phyloP scores from a whole-genome alignment of 805 yeast genomes.

The Kazachstania bromeliacearum region DNA sequence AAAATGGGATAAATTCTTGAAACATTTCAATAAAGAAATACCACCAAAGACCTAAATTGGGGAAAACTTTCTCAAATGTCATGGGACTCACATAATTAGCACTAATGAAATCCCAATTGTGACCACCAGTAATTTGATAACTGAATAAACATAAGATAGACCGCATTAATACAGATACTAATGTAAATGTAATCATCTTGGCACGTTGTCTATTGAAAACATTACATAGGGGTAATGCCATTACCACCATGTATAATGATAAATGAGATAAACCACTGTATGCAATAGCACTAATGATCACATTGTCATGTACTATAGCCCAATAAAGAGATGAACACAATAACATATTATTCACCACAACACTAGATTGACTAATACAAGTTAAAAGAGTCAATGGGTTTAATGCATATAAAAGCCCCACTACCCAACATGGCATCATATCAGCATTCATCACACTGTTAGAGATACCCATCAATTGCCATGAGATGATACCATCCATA shows the following conservation, averaged over 20 bases:
- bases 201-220: conserved; percentile 1
- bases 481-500: conserved; percentile 51
- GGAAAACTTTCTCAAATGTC: conserved; percentile 61
- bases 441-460: conserved; percentile 26
- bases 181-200: conserved; percentile 2
- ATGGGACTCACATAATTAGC: conserved; percentile 51
- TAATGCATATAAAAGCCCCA: conserved; percentile 58
- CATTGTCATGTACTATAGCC: conserved; percentile 33
- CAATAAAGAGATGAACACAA: conserved; percentile 40
- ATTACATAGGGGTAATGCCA: conserved; percentile 40
- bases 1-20: conserved; percentile 77
- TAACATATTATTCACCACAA: conserved; percentile 49
- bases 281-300: conserved; percentile 15
- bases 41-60: conserved; percentile 98
- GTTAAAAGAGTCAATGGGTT: conserved; percentile 75
- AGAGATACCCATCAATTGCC: conserved; percentile 36
- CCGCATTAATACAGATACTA: background rate
- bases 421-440: conserved; percentile 35
- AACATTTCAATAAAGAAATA: conserved; percentile 94
- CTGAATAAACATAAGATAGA: conserved; percentile 30
- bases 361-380: conserved; percentile 59
- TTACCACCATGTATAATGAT: conserved; percentile 50
- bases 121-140: conserved; percentile 30
- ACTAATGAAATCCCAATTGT: conserved; percentile 37
- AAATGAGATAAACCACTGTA: conserved; percentile 51